A percentile compares a stretch with the other conserved stretches of the same genome.
Evolutionary conservation across 805 yeast species (phyloP).

Genomic region (Blastobotrys mokoenaii): DNA sequence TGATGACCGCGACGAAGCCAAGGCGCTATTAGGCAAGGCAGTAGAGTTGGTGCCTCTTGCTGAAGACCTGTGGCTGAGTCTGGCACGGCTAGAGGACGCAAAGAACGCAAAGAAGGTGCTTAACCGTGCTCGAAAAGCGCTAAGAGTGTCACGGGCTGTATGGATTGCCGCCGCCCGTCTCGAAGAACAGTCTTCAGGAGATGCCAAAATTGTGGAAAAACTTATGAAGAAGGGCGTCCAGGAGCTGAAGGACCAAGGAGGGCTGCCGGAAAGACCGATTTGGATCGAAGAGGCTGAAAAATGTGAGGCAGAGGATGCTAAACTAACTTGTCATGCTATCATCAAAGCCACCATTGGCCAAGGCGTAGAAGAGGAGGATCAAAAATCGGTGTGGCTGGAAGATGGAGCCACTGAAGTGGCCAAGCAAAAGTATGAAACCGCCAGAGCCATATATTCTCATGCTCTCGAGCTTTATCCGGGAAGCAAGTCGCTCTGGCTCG

Average conservation of each 20-base stretch:
- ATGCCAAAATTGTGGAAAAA: constrained; percentile 30
- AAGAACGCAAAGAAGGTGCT: constrained; percentile 46
- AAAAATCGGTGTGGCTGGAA: constrained; percentile 27
- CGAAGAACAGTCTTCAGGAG: constrained; percentile 47
- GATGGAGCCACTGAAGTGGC: constrained; percentile 31
- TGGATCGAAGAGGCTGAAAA: constrained; percentile 53
- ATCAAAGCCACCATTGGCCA: constrained; percentile 34
- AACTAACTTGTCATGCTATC: constrained; percentile 46
- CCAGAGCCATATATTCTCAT: constrained; percentile 41
- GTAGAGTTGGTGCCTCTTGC: constrained; percentile 58
- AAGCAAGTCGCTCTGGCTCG: constrained; percentile 23
- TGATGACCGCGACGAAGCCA: constrained; percentile 38
- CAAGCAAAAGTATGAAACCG: constrained; percentile 27
- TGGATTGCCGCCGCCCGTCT: constrained; percentile 67
- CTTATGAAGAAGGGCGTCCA: constrained; percentile 42
- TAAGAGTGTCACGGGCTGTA: constrained; percentile 41
- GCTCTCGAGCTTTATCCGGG: constrained; percentile 42
- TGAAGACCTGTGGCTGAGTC: constrained; percentile 56
- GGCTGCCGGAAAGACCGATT: constrained; percentile 28
- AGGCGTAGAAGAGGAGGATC: constrained; percentile 24
- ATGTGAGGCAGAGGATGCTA: constrained; percentile 42
- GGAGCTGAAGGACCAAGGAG: constrained; percentile 32
- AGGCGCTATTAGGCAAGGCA: constrained; percentile 54
- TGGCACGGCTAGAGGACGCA: constrained; percentile 39
- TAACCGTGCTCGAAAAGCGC: constrained; percentile 49